phyloP scores from a whole-genome alignment of 2,329 filamentous ascomycete species.

The Stagonosporopsis tanaceti region DNA sequence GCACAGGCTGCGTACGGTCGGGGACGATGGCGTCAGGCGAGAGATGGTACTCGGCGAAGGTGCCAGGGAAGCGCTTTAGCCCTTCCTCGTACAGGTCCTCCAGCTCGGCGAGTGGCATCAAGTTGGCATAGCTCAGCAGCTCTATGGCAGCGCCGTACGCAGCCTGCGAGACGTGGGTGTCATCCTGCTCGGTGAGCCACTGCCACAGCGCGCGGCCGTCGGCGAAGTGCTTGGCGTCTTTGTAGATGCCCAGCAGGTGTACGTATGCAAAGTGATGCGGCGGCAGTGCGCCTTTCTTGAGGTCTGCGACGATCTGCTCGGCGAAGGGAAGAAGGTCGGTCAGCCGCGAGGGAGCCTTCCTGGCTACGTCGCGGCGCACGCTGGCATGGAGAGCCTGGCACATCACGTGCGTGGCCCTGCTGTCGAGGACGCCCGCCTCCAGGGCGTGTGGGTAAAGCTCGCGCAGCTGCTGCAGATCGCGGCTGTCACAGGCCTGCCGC shows the following conservation, averaged over 20 bases:
- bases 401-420: conserved; percentile 41
- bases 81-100: conserved; percentile 57
- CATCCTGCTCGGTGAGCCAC: conserved; percentile 56
- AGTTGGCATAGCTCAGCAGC: conserved; percentile 53
- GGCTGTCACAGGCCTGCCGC: conserved; percentile 28
- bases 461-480: conserved; percentile 31
- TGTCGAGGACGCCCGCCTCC: conserved; percentile 18
- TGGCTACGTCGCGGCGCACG: conserved; percentile 33
- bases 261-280: conserved; percentile 52
- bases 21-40: conserved; percentile 57
- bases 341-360: conserved; percentile 7
- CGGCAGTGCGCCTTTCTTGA: conserved; percentile 45
- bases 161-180: conserved; percentile 51
- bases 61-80: conserved; percentile 57
- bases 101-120: conserved; percentile 50
- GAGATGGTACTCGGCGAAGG: conserved; percentile 57
- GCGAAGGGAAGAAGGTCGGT: conserved; percentile 41
- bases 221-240: conserved; percentile 53
- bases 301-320: conserved; percentile 51
- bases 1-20: conserved; percentile 48
- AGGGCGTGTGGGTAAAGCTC: conserved; percentile 39
- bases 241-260: conserved; percentile 58
- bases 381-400: conserved; percentile 48
- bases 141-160: conserved; percentile 62
- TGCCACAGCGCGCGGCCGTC: conserved; percentile 56